A percentile compares a stretch with the other conserved stretches of the same genome.
These are phyloP conservation scores for Colletotrichum neosansevieriae DNA, from an alignment of 2,329 filamentous ascomycete species.

Conservation along the genomic window DNA sequence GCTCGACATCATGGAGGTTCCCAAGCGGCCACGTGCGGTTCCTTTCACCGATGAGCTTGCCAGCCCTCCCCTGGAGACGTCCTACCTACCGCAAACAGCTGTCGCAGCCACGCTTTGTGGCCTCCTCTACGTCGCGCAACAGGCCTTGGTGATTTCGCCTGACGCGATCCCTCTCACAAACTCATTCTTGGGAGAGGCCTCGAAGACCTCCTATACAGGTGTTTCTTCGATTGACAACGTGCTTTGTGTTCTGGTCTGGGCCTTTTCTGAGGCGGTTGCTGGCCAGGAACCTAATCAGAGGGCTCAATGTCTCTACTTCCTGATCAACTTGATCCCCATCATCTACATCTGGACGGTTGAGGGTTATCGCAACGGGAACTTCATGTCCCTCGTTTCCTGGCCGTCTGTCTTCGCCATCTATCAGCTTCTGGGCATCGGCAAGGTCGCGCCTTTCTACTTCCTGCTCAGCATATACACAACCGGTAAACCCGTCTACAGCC, in stretches of 20 bases:
- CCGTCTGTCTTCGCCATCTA: conserved; percentile 40
- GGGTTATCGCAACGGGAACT: conserved; percentile 42
- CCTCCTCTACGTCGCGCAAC: conserved; percentile 13
- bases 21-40: conserved; percentile 27
- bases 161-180: neutral
- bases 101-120: neutral
- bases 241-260: neutral
- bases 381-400: conserved; percentile 32
- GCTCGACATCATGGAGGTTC: conserved; percentile 29
- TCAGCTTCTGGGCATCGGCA: conserved; percentile 35
- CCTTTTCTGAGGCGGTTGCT: conserved; percentile 2
- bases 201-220: conserved; percentile 5
- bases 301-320: conserved; percentile 36
- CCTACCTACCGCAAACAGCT: neutral
- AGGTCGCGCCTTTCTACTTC: conserved; percentile 37
- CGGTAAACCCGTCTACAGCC: neutral
- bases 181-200: neutral
- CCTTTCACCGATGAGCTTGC: conserved; percentile 42
- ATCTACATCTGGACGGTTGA: conserved; percentile 45
- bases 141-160: neutral
- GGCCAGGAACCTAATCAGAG: neutral
- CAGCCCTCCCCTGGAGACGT: neutral
- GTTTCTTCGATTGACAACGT: neutral
- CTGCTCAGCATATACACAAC: conserved; percentile 26
- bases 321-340: conserved; percentile 42